Evolutionary conservation across 805 yeast species (phyloP).

Genomic region (Dipodascus albidus): DNA sequence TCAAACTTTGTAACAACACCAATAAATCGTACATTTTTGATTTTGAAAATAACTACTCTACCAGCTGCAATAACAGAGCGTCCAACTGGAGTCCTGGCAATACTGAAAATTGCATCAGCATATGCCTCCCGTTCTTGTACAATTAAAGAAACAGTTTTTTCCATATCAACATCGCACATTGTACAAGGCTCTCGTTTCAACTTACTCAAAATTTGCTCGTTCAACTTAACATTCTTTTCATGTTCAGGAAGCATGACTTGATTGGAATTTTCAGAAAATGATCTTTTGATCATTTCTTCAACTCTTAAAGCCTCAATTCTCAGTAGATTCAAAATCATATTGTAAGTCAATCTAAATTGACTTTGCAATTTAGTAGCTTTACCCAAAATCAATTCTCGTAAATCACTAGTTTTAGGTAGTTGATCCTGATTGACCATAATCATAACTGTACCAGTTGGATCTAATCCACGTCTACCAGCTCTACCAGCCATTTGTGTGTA

Average conservation of each 20-base stretch:
- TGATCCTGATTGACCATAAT: slow-evolving; percentile 50
- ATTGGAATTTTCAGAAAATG: slow-evolving; percentile 83
- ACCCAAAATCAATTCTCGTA: slow-evolving; percentile 79
- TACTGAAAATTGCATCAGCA: slow-evolving; percentile 35
- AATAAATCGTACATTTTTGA: slow-evolving; percentile 26
- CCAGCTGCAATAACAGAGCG: slow-evolving; percentile 42
- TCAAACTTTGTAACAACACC: slow-evolving; percentile 39
- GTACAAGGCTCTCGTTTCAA: slow-evolving; percentile 27
- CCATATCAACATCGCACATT: slow-evolving; percentile 33
- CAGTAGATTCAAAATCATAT: slow-evolving; percentile 83
- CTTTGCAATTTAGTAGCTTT: slow-evolving; percentile 81
- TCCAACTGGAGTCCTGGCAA: slow-evolving; percentile 37
- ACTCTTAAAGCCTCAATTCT: slow-evolving; percentile 91
- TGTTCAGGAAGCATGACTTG: slow-evolving; percentile 83
- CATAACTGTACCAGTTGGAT: slow-evolving; percentile 87
- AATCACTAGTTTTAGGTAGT: slow-evolving; percentile 29
- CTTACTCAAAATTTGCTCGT: slow-evolving; percentile 35
- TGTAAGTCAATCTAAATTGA: slow-evolving; percentile 89
- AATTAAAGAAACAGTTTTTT: slow-evolving; percentile 33
- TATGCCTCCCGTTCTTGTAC: slow-evolving; percentile 36
- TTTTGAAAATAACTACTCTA: slow-evolving; percentile 43
- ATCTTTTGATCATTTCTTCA: slow-evolving; percentile 96
- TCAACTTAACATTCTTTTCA: slow-evolving; percentile 47
- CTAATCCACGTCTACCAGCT: slow-evolving; percentile 96
- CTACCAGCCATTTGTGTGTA: slow-evolving; percentile 99